phyloP scores from a whole-genome alignment of 2,329 filamentous ascomycete genomes.

The Cladophialophora yegresii region DNA sequence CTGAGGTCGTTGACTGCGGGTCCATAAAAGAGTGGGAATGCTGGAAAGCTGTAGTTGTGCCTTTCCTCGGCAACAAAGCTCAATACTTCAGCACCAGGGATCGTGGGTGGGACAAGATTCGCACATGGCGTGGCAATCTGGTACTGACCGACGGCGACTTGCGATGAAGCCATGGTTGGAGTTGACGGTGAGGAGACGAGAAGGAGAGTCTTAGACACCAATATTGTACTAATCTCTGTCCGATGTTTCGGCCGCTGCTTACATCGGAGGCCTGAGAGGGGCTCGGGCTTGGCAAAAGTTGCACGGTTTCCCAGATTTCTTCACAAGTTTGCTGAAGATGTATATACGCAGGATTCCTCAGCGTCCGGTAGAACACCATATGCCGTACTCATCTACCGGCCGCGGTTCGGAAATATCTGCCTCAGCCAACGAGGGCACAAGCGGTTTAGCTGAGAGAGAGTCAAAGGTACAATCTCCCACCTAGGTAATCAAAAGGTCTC shows the following conservation, averaged over 20 bases:
- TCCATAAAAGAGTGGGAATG: neutral
- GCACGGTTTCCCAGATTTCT: neutral
- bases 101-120: slow-evolving; percentile 8
- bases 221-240: neutral
- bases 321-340: neutral
- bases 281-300: neutral
- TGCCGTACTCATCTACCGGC: neutral
- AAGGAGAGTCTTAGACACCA: neutral
- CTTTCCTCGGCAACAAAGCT: slow-evolving; percentile 11
- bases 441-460: neutral
- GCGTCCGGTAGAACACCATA: neutral
- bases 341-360: neutral
- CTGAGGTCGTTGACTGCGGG: slow-evolving; percentile 8
- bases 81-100: slow-evolving; percentile 17
- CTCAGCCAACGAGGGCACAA: neutral
- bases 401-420: neutral
- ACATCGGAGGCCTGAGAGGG: neutral
- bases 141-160: neutral
- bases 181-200: neutral
- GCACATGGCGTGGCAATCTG: slow-evolving; percentile 14
- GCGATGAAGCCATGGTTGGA: neutral
- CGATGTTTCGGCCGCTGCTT: neutral
- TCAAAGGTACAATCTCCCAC: neutral
- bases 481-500: neutral
- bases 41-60: slow-evolving; percentile 15